These are phyloP conservation scores for Ganoderma lingzhi DNA, from an alignment of 1,284 basidiomycete genomes.

Conservation along the genomic window DNA sequence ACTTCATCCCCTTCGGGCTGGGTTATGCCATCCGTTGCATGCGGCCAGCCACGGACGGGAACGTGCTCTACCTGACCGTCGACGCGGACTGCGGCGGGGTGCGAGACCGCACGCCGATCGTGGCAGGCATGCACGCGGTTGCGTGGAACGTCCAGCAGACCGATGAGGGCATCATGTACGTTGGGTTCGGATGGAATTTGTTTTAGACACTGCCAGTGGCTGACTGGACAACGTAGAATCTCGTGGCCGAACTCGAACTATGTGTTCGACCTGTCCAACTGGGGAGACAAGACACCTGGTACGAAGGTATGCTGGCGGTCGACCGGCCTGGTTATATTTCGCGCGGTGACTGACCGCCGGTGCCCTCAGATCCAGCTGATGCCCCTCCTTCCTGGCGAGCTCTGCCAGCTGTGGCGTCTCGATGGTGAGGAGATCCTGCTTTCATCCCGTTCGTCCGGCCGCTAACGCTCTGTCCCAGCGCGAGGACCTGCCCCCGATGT, in stretches of 20 bases:
- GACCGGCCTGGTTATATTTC: not conserved
- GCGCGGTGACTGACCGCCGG: not conserved
- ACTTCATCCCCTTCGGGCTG: conserved; percentile 46
- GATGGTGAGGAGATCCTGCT: not conserved
- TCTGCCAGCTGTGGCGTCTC: conserved; percentile 26
- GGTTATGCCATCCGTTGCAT: conserved; percentile 54
- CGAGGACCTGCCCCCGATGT: conserved; percentile 9
- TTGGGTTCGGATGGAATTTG: not conserved
- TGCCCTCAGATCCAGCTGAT: conserved; percentile 33
- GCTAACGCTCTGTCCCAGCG: not conserved
- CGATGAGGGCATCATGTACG: conserved; percentile 34
- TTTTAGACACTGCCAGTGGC: not conserved
- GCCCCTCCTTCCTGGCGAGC: conserved; percentile 23
- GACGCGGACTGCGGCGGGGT: conserved; percentile 42
- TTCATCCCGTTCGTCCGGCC: not conserved
- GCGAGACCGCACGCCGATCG: conserved; percentile 41
- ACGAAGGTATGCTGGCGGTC: conserved; percentile 31
- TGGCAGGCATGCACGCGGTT: conserved; percentile 43
- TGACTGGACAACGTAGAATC: conserved; percentile 22
- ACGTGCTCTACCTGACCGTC: conserved; percentile 51
- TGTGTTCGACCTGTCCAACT: conserved; percentile 37
- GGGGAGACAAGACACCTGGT: conserved; percentile 31
- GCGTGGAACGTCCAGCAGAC: conserved; percentile 37
- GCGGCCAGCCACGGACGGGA: conserved; percentile 29
- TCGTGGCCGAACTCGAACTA: conserved; percentile 37